These are phyloP conservation scores for Trichoderma virens DNA, from an alignment of 495 filamentous ascomycete species.

Conservation along the genomic window DNA sequence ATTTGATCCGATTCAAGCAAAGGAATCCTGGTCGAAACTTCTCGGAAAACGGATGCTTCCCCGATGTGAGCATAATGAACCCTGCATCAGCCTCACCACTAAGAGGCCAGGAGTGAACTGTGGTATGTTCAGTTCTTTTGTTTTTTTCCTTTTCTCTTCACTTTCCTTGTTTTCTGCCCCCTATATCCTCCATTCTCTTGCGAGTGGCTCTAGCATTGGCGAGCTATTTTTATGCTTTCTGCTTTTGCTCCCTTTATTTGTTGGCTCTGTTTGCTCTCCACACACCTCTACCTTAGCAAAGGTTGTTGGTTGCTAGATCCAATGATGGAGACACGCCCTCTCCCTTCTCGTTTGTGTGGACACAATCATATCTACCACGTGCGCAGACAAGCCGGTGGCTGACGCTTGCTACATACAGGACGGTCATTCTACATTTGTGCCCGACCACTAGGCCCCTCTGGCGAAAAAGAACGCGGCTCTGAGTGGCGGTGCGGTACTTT, in stretches of 20 bases:
- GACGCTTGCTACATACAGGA: conserved; percentile 36
- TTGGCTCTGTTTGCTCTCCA: neutral
- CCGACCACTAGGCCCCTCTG: conserved; percentile 72
- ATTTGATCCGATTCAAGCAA: conserved; percentile 63
- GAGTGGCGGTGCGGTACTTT: conserved; percentile 83
- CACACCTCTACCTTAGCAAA: neutral
- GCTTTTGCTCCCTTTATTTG: neutral
- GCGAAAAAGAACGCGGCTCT: conserved; percentile 71
- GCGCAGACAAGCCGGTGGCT: conserved; percentile 3
- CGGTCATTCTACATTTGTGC: conserved; percentile 82
- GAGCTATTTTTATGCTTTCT: neutral
- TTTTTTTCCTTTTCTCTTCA: neutral
- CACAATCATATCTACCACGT: neutral
- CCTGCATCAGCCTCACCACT: conserved; percentile 70
- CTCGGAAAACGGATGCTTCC: conserved; percentile 69
- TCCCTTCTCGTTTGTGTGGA: neutral
- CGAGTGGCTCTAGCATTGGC: too few relatives aligned
- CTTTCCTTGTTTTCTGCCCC: neutral
- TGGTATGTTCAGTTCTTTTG: conserved; percentile 27
- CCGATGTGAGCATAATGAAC: conserved; percentile 80
- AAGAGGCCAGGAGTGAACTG: conserved; percentile 83
- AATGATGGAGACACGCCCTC: neutral
- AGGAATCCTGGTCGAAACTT: conserved; percentile 80
- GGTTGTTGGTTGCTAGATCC: neutral
- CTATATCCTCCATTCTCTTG: neutral